Base-by-base conservation (phyloP, 1,284 basidiomycete species). In the Chiua sp. region DNA sequence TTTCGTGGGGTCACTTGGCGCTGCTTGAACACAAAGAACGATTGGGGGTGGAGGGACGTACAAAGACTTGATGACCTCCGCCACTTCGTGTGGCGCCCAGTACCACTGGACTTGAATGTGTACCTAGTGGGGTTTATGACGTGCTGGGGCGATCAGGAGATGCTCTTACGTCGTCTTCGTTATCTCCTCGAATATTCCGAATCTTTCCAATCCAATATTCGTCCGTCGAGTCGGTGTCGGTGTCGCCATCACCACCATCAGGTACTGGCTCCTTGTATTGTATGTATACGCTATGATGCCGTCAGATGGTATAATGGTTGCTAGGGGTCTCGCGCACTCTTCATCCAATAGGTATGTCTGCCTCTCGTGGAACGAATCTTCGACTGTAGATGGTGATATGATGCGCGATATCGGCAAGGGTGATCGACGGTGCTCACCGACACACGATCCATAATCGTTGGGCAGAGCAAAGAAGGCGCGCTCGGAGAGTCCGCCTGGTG, bases 21-120 rank as follows among this genome's bases (percentile, higher is more conserved):
- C 11, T 16, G 32, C 2, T 37, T 55, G 22, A 62, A 37, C 16
- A 47, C 8, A 3, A 3, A 48, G 18, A 20, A 44, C 8, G 0
- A 20, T 8, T 3, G 5, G n/a, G 3, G 6, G 3, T 0, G 23
- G 10, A n/a, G 37, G 4, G 28, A 70, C 80, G 61, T 58, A 83
- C 83, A 84, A 82, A 4, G 80, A 79, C 37, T 79, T 79, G 33
- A 82, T 65, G 0, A 78, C 67, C 2, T 65, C 63, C 0, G 69
- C 68, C 1, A 80, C 76, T 39, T 85, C 84, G 11, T 71, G 46
- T 0, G 75, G 75, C 1, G 78, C 75, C 68, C 81, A 85, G 52
- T 72, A 84, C 84, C 84, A 85, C 54, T 80, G 78, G 0, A 85
- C 75, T 15, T 65, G 67, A 2, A 73, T 75, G 80, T 80, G 85